Conservation (phyloP, 768 basidiomycete genomes). For the Glaciozyma antarctica region DNA sequence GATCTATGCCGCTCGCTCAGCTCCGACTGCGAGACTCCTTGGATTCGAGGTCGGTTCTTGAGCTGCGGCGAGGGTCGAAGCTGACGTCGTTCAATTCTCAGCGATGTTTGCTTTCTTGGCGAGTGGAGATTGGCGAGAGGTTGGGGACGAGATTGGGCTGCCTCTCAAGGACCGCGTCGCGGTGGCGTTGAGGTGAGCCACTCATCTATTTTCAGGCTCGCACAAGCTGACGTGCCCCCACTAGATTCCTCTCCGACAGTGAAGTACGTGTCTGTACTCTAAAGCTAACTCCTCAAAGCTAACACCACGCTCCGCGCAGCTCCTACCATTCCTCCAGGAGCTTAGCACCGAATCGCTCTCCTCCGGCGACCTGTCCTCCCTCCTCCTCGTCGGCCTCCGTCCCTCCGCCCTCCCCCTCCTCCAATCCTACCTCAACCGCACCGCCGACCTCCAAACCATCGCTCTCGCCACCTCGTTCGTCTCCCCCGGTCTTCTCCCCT, state of each 20-base stretch:
- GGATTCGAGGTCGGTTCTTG: slow-evolving; percentile 11
- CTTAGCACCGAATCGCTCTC: slow-evolving; percentile 21
- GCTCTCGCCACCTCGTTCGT: slow-evolving; percentile 28
- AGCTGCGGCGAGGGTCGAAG: neutral
- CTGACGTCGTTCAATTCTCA: neutral
- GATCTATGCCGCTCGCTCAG: slow-evolving; percentile 23
- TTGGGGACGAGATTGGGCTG: slow-evolving; percentile 28
- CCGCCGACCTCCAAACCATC: slow-evolving; percentile 26
- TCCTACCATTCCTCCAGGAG: slow-evolving; percentile 26
- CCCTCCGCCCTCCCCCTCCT: neutral
- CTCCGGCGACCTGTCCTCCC: slow-evolving; percentile 24
- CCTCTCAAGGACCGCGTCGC: slow-evolving; percentile 28
- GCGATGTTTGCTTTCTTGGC: slow-evolving; percentile 28
- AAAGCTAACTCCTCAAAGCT: neutral
- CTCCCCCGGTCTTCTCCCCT: slow-evolving; percentile 25
- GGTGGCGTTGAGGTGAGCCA: slow-evolving; percentile 13
- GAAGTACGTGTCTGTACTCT: slow-evolving; percentile 4
- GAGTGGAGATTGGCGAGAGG: slow-evolving; percentile 28
- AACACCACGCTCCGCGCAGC: neutral
- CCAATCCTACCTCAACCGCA: slow-evolving; percentile 23
- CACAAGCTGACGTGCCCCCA: neutral
- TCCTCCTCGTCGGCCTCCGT: slow-evolving; percentile 30
- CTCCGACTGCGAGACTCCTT: slow-evolving; percentile 25
- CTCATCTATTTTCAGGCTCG: neutral
- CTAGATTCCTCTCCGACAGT: slow-evolving; percentile 23